phyloP scores from a whole-genome alignment of 352 stramenopile species.

The Phytophthora litchii region DNA sequence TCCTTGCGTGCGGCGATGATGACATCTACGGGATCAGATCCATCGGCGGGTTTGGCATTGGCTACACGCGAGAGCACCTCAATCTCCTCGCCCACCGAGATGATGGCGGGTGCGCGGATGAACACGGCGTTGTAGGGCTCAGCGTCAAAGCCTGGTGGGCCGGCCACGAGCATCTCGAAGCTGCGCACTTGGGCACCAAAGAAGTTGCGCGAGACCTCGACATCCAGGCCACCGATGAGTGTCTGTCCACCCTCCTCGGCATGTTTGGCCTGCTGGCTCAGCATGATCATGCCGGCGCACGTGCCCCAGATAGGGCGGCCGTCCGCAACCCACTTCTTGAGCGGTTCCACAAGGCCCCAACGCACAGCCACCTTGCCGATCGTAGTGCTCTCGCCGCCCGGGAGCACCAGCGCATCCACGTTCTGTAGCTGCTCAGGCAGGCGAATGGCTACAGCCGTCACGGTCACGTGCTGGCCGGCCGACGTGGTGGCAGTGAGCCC shows the following conservation, averaged over 20 bases:
- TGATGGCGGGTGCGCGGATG: slow-evolving; percentile 96
- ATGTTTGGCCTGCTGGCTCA: slow-evolving; percentile 83
- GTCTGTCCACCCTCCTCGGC: slow-evolving; percentile 92
- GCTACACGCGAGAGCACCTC: slow-evolving; percentile 92
- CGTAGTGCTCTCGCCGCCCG: slow-evolving; percentile 95
- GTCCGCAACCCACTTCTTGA: slow-evolving; percentile 79
- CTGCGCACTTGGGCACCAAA: slow-evolving; percentile 94
- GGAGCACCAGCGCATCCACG: slow-evolving; percentile 93
- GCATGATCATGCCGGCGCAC: slow-evolving; percentile 97
- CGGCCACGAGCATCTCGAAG: slow-evolving; percentile 72
- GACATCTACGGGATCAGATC: slow-evolving; percentile 79
- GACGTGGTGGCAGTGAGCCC: slow-evolving; percentile 35
- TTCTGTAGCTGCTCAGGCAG: slow-evolving; percentile 78
- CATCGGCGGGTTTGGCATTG: slow-evolving; percentile 67
- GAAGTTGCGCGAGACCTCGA: slow-evolving; percentile 97
- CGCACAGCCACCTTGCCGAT: slow-evolving; percentile 93
- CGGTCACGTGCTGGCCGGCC: slow-evolving; percentile 36
- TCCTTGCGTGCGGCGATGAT: slow-evolving; percentile 85
- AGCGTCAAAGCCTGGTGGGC: slow-evolving; percentile 56
- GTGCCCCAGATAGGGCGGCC: slow-evolving; percentile 94
- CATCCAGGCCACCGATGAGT: slow-evolving; percentile 95
- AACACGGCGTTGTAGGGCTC: slow-evolving; percentile 94
- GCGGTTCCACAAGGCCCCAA: slow-evolving; percentile 77
- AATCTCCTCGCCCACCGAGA: slow-evolving; percentile 89
- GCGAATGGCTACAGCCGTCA: slow-evolving; percentile 75